Evolutionary conservation across 2,329 filamentous ascomycete genomes (phyloP).

Genomic region (Colletotrichum cuscutae): DNA sequence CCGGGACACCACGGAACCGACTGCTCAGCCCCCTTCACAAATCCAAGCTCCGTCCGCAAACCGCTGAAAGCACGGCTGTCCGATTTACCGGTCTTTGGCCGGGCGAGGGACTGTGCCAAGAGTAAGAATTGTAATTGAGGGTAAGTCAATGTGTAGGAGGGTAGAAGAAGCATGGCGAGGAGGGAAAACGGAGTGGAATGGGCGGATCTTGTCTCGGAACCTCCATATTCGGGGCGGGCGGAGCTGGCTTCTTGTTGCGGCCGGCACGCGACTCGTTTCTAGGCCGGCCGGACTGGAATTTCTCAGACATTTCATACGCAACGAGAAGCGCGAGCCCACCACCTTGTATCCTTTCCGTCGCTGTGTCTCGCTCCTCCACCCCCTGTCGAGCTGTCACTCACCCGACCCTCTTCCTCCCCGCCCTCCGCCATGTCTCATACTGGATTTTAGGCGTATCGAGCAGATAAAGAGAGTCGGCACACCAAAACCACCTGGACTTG

Average conservation of each 20-base stretch:
- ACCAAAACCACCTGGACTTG: not conserved
- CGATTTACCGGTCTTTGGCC: constrained; percentile 7
- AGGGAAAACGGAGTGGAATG: not conserved
- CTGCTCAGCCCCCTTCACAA: not conserved
- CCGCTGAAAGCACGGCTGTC: constrained; percentile 11
- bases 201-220: constrained; percentile 28
- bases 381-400: constrained; percentile 8
- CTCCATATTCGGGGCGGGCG: constrained; percentile 26
- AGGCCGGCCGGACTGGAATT: not conserved
- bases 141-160: not conserved
- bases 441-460: constrained; percentile 1
- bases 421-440: constrained; percentile 30
- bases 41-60: not conserved
- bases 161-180: not conserved
- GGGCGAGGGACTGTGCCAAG: not conserved
- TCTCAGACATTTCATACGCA: constrained; percentile 13
- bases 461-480: constrained; percentile 10
- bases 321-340: constrained; percentile 4
- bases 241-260: constrained; percentile 26
- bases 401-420: not conserved
- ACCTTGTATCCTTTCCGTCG: not conserved
- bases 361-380: not conserved
- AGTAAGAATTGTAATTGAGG: not conserved
- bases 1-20: constrained; percentile 24
- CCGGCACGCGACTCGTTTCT: constrained; percentile 17